Percentiles rank a stretch among this genome's conserved stretches.
These are phyloP conservation scores for Aspergillus terreus DNA, from an alignment of 2,329 filamentous ascomycete genomes.

Conservation along the genomic window DNA sequence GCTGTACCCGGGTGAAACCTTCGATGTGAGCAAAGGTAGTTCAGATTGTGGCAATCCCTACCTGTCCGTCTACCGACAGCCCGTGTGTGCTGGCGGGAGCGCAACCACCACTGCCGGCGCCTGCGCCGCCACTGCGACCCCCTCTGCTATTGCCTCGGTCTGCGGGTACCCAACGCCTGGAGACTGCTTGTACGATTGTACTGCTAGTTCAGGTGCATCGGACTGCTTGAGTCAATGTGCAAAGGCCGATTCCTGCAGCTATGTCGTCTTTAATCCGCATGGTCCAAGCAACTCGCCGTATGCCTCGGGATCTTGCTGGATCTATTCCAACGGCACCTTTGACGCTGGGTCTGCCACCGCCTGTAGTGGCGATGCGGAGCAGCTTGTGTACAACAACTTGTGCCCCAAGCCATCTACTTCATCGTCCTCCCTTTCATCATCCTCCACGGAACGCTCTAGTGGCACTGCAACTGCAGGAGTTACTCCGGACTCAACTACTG, in stretches of 20 bases:
- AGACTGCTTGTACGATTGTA: slow-evolving; percentile 18
- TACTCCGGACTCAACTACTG: not conserved
- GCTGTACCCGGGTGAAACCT: not conserved
- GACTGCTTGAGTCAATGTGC: not conserved
- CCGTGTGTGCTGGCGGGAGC: not conserved
- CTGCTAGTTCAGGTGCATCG: not conserved
- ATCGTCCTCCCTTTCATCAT: not conserved
- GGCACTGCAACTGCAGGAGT: not conserved
- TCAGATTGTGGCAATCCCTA: not conserved
- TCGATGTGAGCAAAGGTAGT: not conserved
- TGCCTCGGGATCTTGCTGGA: slow-evolving; percentile 25
- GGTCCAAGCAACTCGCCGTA: slow-evolving; percentile 19
- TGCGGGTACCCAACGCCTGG: slow-evolving; percentile 28
- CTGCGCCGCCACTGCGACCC: slow-evolving; percentile 26
- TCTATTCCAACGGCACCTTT: slow-evolving; percentile 27
- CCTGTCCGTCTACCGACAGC: not conserved
- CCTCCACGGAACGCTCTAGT: not conserved
- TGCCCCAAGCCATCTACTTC: slow-evolving; percentile 26
- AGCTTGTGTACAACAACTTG: slow-evolving; percentile 28
- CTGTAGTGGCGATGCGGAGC: slow-evolving; percentile 22
- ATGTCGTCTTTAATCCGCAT: slow-evolving; percentile 11
- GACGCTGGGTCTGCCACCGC: slow-evolving; percentile 15
- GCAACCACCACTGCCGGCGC: slow-evolving; percentile 16
- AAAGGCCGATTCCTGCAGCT: not conserved
- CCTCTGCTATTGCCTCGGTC: slow-evolving; percentile 26